Evolutionary conservation across 768 basidiomycete species (phyloP).

Genomic region (Porpolomopsis calyptriformis): DNA sequence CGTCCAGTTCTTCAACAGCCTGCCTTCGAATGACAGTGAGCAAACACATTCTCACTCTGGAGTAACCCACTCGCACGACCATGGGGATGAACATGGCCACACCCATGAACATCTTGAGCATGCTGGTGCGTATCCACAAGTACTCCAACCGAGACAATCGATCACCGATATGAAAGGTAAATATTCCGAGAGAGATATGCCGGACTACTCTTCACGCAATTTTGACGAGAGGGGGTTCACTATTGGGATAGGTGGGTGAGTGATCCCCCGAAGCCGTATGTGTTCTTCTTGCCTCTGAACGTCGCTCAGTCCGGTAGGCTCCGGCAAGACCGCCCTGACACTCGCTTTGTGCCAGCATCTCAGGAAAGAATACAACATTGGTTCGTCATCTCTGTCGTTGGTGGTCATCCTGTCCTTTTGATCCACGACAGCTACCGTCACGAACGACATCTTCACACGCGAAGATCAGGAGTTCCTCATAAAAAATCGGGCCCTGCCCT

Average conservation of each 20-base stretch:
- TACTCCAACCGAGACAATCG: not conserved
- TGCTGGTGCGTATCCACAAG: conserved; percentile 53
- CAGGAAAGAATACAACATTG: conserved; percentile 82
- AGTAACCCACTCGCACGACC: conserved; percentile 37
- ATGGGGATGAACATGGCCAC: conserved; percentile 79
- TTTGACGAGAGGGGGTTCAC: conserved; percentile 94
- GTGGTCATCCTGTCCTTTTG: not conserved
- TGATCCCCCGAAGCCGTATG: conserved; percentile 5
- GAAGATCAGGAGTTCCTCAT: conserved; percentile 98
- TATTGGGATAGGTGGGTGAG: conserved; percentile 94
- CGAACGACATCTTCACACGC: conserved; percentile 98
- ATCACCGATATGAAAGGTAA: conserved; percentile 46
- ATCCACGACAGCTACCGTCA: conserved; percentile 64
- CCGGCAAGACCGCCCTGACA: conserved; percentile 92
- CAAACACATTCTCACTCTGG: conserved; percentile 32
- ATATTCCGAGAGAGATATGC: conserved; percentile 85
- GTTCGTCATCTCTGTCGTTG: conserved; percentile 37
- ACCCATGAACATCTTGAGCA: conserved; percentile 90
- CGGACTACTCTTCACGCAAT: conserved; percentile 73
- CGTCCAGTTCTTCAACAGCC: conserved; percentile 68
- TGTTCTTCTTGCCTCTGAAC: not conserved
- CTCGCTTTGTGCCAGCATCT: conserved; percentile 80
- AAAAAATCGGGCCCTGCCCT: conserved; percentile 77
- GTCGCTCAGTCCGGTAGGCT: conserved; percentile 76
- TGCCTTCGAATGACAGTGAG: conserved; percentile 28